Evolutionary conservation across 2,329 filamentous ascomycete genomes (phyloP).

Genomic region (Zymoseptoria tritici): DNA sequence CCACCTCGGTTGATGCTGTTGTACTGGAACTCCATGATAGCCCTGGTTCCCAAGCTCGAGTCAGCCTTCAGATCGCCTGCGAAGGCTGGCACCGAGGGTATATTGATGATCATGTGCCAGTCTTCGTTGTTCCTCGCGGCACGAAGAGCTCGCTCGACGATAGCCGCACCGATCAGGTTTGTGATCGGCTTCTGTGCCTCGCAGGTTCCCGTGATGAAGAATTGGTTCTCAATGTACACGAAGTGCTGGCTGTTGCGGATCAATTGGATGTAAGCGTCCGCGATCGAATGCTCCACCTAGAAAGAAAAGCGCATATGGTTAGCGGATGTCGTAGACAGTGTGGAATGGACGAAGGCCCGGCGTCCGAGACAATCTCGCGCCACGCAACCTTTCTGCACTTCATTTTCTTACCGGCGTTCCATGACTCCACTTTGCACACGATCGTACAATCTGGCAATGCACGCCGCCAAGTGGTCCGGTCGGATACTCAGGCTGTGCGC

Average conservation of each 20-base stretch:
- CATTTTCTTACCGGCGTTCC: slow-evolving; percentile 35
- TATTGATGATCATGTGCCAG: slow-evolving; percentile 70
- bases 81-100: slow-evolving; percentile 75
- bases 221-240: slow-evolving; percentile 96
- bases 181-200: slow-evolving; percentile 63
- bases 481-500: slow-evolving; percentile 15
- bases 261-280: slow-evolving; percentile 88
- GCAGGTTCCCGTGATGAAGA: slow-evolving; percentile 71
- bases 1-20: slow-evolving; percentile 70
- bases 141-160: slow-evolving; percentile 68
- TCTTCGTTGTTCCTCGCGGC: slow-evolving; percentile 58
- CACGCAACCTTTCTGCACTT: no score
- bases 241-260: slow-evolving; percentile 94
- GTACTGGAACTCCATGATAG: slow-evolving; percentile 87
- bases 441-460: slow-evolving; percentile 70
- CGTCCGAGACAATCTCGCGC: no score
- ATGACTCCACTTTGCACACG: slow-evolving; percentile 49
- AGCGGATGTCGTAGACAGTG: no score
- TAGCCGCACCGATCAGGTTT: slow-evolving; percentile 71
- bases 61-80: slow-evolving; percentile 70
- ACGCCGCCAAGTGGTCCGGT: slow-evolving; percentile 58
- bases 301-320: no score
- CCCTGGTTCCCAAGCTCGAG: slow-evolving; percentile 65
- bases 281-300: slow-evolving; percentile 68
- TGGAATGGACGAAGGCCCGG: no score